Evolutionary conservation across 805 yeast genomes (phyloP), one percentile per base, ranked within the genome.

Genomic region (Priceomyces haplophilus): DNA sequence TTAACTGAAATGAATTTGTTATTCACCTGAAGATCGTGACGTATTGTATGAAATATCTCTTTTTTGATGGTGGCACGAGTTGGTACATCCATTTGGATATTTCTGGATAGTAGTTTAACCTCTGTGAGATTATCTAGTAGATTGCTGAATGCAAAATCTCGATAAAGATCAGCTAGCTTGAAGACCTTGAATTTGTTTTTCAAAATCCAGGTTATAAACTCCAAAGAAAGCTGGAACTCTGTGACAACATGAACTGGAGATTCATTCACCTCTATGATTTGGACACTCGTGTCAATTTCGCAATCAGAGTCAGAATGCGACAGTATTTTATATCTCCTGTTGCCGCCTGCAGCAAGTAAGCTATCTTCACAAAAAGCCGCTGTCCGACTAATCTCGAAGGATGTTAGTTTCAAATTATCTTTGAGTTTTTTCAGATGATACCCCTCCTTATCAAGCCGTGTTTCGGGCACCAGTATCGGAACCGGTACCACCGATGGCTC

Each of bases 1-100:
- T 61, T 51, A 3, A 57, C 59, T 7, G 38, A 37, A n/a, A 65
- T 59, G 3, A 65, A 46, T 7, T 53, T 52, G 19, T 43, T 44
- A 11, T 48, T 33, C 2, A 41, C 40, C 29, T 61, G 69, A 16
- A 64, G 36, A 23, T 45, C 35, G 37, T 62, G 67, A 37, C 68
- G 46, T 18, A 59, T 53, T 17, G 49, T 37, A 37, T 64, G 67
- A 31, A 65, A 64, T 4, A 56, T 38, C 12, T 48, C 44, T 17
- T 44, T 47, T 17, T 48, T 45, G 6, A 39, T 24, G 23, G 42
- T 36, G 3, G 23, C n/a, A 17, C 37, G 38, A 8, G 43, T 29
- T 11, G 42, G 13, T 6, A 31, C 34, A 8, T 39, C 27, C 12
- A 31, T 17, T 12, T 41, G 17, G 8, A 46, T 5, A 4, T 45